A percentile compares a stretch with the other conserved stretches of the same genome.
phyloP scores from a whole-genome alignment of 352 stramenopile genomes.

The Phytophthora litchii region DNA sequence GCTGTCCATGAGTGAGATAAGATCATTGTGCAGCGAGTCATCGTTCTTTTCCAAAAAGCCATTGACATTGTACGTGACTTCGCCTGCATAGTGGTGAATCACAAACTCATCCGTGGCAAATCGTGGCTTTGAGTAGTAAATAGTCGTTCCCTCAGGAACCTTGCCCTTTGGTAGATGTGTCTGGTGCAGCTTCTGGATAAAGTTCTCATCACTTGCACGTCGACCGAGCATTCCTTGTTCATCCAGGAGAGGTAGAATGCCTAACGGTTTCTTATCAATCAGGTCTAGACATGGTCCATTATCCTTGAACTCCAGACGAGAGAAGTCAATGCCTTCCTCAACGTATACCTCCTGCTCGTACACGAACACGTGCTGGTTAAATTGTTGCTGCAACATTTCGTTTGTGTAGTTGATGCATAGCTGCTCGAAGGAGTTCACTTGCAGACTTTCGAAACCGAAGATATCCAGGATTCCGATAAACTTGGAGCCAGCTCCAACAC shows the following conservation, averaged over 20 bases:
- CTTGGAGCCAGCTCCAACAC: slow-evolving; percentile 42
- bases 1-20: slow-evolving; percentile 89
- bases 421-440: slow-evolving; percentile 95
- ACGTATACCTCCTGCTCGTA: slow-evolving; percentile 98
- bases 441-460: slow-evolving; percentile 96
- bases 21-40: slow-evolving; percentile 94
- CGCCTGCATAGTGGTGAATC: slow-evolving; percentile 96
- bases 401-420: slow-evolving; percentile 97
- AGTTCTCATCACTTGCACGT: slow-evolving; percentile 90
- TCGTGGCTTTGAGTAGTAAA: slow-evolving; percentile 89
- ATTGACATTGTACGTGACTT: slow-evolving; percentile 96
- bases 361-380: slow-evolving; percentile 97
- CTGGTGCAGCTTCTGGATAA: slow-evolving; percentile 92
- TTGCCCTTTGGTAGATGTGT: slow-evolving; percentile 86
- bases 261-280: slow-evolving; percentile 92
- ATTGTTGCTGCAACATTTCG: slow-evolving; percentile 95
- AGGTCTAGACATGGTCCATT: slow-evolving; percentile 94
- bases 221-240: slow-evolving; percentile 95
- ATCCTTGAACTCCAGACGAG: slow-evolving; percentile 91
- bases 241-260: slow-evolving; percentile 95
- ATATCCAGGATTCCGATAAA: slow-evolving; percentile 98
- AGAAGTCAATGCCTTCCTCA: slow-evolving; percentile 95
- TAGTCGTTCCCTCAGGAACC: slow-evolving; percentile 67
- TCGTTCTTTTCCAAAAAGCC: slow-evolving; percentile 99
- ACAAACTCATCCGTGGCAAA: slow-evolving; percentile 95